Percentiles rank a stretch among this genome's conserved stretches.
Conservation (phyloP, 306 rosid genomes). For the Cucurbita moschata region DNA sequence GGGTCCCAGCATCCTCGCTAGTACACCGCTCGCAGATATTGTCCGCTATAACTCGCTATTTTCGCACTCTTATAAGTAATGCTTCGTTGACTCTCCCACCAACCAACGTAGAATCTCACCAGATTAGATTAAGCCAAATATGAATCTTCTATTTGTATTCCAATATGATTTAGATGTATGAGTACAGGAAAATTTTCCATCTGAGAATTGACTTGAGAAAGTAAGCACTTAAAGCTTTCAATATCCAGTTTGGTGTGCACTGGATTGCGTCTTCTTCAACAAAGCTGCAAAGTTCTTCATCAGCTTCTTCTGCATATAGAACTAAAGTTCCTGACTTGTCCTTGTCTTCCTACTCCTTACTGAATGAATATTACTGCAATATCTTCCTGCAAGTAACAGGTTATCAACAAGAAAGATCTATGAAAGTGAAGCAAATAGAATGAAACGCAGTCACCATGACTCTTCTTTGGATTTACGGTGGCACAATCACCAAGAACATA, state of each 20-base stretch:
- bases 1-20: too few species aligned
- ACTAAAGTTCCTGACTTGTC: slow-evolving; percentile 46
- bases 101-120: too few species aligned
- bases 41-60: too few species aligned
- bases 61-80: too few species aligned
- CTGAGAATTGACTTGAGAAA: slow-evolving; percentile 52
- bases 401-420: background rate
- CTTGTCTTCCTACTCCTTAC: slow-evolving; percentile 35
- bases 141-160: slow-evolving; percentile 23
- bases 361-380: slow-evolving; percentile 43
- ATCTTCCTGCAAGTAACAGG: slow-evolving; percentile 41
- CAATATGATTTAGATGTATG: background rate
- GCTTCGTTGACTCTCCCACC: too few species aligned
- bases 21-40: too few species aligned
- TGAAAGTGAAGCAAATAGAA: background rate
- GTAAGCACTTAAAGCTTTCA: slow-evolving; percentile 43
- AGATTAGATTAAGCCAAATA: slow-evolving; percentile 22
- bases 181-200: slow-evolving; percentile 34
- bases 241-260: slow-evolving; percentile 34
- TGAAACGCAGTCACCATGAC: slow-evolving; percentile 33
- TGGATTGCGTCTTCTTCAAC: slow-evolving; percentile 31
- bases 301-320: slow-evolving; percentile 24
- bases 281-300: slow-evolving; percentile 39
- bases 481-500: slow-evolving; percentile 74
- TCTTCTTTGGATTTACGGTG: slow-evolving; percentile 57